Percentiles rank a stretch among this genome's conserved stretches.
phyloP scores from a whole-genome alignment of 257 asterid genomes.

The Cinchona pubescens region DNA sequence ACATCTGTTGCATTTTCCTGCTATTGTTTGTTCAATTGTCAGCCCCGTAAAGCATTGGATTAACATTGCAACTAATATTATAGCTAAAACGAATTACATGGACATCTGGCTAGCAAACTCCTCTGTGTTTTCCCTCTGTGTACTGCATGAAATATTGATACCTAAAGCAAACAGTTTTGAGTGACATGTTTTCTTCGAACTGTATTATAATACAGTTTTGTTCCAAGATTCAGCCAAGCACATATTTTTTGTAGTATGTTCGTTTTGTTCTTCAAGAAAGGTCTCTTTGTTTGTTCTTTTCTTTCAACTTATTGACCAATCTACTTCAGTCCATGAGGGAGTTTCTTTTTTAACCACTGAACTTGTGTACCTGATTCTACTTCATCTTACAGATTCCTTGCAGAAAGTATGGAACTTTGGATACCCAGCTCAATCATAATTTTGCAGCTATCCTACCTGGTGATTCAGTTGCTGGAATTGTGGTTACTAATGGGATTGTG shows the following conservation, averaged over 20 bases:
- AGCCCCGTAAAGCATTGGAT: not conserved
- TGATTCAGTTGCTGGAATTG: conserved; percentile 76
- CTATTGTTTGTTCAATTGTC: not conserved
- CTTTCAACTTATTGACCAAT: not conserved
- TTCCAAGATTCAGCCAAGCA: not conserved
- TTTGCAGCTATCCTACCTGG: conserved; percentile 90
- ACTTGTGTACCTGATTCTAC: conserved; percentile 5
- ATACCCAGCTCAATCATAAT: conserved; percentile 32
- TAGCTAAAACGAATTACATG: not conserved
- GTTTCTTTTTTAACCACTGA: not conserved
- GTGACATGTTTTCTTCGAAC: not conserved
- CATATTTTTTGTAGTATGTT: not conserved
- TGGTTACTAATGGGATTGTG: conserved; percentile 65
- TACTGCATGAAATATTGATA: not conserved
- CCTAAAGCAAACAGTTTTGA: not conserved
- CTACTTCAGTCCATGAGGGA: not conserved
- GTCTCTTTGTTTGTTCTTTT: not conserved
- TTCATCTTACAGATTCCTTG: conserved; percentile 43
- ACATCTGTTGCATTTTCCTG: not conserved
- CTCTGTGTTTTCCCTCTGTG: not conserved
- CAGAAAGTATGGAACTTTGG: conserved; percentile 33
- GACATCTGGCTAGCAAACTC: not conserved
- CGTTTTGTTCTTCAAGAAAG: too few relatives aligned
- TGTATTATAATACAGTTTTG: not conserved
- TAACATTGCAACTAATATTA: not conserved